Base-by-base conservation (phyloP, 2,329 filamentous ascomycete species). In the Alternaria incomplexa region DNA sequence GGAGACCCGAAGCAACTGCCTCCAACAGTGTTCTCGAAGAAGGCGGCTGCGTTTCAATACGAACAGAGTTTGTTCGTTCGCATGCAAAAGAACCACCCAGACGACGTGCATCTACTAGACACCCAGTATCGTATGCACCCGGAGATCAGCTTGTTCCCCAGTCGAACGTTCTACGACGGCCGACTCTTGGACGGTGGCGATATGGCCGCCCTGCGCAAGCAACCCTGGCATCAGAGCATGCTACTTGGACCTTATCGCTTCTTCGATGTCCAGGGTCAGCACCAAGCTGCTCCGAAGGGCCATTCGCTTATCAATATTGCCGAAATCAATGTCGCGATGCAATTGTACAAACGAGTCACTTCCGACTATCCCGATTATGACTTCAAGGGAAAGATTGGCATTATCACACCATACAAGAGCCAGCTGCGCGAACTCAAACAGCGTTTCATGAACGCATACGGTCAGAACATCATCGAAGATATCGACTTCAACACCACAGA, bases 91-190 rank as follows among this genome's bases (percentile, higher is more conserved):
- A 97, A 97, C 67, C 90, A 95, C 72, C 92, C 93, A 1, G 85
- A 91, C 30, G 91, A 96, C 68, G 90, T 99, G 15, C 95, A 99
- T 82, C 85, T 99, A 25, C 88, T 99, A n/a, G 95, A 98, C 76
- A 96, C 91, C 59, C 96, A 99, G 77, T 99, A 99, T 79, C 96
- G 96, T 81, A 99, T 99, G 96, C 96, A 99, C 81, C 96, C 96
- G 0, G 93, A 96, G 70, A 99, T 99, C 77, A 97, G 93, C 79
- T 80, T 85, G 56, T 99, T 97, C 79, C 96, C 96, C 1, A 97
- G 93, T 79, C 84, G 87, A 70, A 91, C 94, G 55, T 99, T 99
- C 82, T 99, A 99, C 81, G 93, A 98, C 76, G 89, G 92, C 26
- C 88, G 89, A 66, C 87, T 99, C 11, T 84, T 94, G 67, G 93